A percentile compares a stretch with the other conserved stretches of the same genome.
Evolutionary conservation across 306 rosid genomes (phyloP).

Genomic region (Ormosia semicastrata): DNA sequence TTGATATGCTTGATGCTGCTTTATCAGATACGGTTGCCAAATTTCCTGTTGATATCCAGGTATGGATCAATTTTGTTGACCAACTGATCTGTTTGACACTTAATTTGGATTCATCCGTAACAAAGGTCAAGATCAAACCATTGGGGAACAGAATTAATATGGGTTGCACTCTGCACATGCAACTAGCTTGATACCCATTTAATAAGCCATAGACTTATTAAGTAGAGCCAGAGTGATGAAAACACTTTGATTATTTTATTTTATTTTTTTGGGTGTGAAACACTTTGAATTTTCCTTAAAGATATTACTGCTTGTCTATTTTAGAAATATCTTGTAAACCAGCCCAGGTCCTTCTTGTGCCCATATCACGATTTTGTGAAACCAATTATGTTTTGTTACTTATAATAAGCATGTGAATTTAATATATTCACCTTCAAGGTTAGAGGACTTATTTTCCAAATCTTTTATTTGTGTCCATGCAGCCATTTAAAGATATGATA

Average conservation of each 20-base stretch:
- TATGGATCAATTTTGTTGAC: not conserved
- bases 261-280: not conserved
- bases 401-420: not conserved
- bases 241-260: not conserved
- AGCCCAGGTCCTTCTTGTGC: conserved; percentile 2
- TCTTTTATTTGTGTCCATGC: conserved; percentile 14
- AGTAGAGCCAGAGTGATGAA: not conserved
- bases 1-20: conserved; percentile 64
- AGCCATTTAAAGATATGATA: conserved; percentile 63
- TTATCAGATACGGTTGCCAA: conserved; percentile 48
- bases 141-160: not conserved
- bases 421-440: not conserved
- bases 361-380: not conserved
- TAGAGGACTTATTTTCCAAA: not conserved
- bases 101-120: not conserved
- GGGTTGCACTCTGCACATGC: not conserved
- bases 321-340: not conserved
- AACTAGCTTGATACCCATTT: not conserved
- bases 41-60: conserved; percentile 66
- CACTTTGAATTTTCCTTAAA: not conserved
- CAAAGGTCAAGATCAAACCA: not conserved
- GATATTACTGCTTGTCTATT: not conserved
- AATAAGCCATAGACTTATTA: not conserved
- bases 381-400: not conserved
- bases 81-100: not conserved